phyloP scores from a whole-genome alignment of 2,329 filamentous ascomycete genomes.

The Nemania diffusa region DNA sequence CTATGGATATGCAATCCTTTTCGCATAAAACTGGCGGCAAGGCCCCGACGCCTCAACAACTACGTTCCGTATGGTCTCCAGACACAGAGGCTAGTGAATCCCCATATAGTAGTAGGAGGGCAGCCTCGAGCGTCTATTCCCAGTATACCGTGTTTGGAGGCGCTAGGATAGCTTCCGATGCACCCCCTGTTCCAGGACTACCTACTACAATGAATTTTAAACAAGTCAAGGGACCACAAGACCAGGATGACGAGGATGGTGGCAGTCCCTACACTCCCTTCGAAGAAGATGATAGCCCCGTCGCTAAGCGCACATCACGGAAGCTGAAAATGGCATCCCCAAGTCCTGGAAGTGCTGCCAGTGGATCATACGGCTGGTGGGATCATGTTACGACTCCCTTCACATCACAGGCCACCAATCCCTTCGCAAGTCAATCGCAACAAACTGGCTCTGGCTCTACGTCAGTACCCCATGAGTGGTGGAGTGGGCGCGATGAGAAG shows the following conservation, averaged over 20 bases:
- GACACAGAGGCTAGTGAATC: slow-evolving; percentile 65
- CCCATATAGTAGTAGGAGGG: slow-evolving; percentile 56
- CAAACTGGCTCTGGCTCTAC: slow-evolving; percentile 37
- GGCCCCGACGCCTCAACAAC: slow-evolving; percentile 50
- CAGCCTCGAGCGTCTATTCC: slow-evolving; percentile 71
- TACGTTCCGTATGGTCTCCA: slow-evolving; percentile 68
- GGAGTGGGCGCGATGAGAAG: slow-evolving; percentile 46
- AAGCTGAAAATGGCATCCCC: slow-evolving; percentile 53
- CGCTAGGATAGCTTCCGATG: slow-evolving; percentile 46
- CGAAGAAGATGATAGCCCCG: slow-evolving; percentile 71
- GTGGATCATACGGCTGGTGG: slow-evolving; percentile 78
- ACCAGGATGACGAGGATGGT: slow-evolving; percentile 61
- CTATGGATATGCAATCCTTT: slow-evolving; percentile 49
- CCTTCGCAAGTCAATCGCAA: slow-evolving; percentile 53
- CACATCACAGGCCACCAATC: slow-evolving; percentile 58
- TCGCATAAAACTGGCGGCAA: slow-evolving; percentile 38
- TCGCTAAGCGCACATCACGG: slow-evolving; percentile 52
- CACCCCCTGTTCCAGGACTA: slow-evolving; percentile 70
- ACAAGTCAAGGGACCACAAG: slow-evolving; percentile 45
- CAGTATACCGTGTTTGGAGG: slow-evolving; percentile 57
- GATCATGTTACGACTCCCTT: slow-evolving; percentile 80
- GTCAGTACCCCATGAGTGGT: slow-evolving; percentile 43
- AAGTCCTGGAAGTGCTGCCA: slow-evolving; percentile 62
- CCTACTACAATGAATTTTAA: slow-evolving; percentile 58
- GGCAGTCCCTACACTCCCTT: slow-evolving; percentile 73